Base-by-base conservation (phyloP, 441 rosid species). In the Mallotus japonicus region DNA sequence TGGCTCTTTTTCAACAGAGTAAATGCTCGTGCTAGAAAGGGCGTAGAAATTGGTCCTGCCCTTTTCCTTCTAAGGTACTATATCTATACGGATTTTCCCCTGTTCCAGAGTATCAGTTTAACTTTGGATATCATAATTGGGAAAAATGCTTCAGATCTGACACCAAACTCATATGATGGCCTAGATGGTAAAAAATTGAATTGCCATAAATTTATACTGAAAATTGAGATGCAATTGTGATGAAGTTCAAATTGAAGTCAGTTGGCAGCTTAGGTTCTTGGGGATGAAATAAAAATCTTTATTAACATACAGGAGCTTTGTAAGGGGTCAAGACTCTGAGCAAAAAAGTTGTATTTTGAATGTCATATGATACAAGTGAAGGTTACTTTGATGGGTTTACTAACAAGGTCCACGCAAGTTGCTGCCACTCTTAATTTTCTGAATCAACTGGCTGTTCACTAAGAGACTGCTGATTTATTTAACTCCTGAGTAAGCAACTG, bases 1-100 rank as follows among this genome's bases (percentile, higher is more conserved):
- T 95, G 97, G 98, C 80, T 91, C 73, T 86, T 82, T 82, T 92
- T 95, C 84, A 89, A 84, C 76, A 83, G 98, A 85, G 95, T 95
- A 54, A 92, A 87, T 86, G 91, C 83, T 28, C 98, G 92, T 77
- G 90, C 89, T 47, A 89, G 95, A 32, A 91, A 87, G 85, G 96
- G 92, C 67, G 71, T 89, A 66, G 82, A 87, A 76, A 82, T 95
- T 50, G 97, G 99, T 68, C 97, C 96, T 70, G 85, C 91, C 79
- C 85, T 84, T 62, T 76, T 92, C 78, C 86, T 91, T 51, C 67
- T 91, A 55, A 95, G 96, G 99, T 91, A 75, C 42, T 19, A 7
- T 57, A 32, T 47, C 64, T 46, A 20, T 53, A 53, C 55, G 34
- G 22, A n/a, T 44, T 3, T 65, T 34, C 0, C 9, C 20, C 16